Base-by-base conservation (phyloP, 192 early-diverging fungal species). In the Gigaspora rosea region DNA sequence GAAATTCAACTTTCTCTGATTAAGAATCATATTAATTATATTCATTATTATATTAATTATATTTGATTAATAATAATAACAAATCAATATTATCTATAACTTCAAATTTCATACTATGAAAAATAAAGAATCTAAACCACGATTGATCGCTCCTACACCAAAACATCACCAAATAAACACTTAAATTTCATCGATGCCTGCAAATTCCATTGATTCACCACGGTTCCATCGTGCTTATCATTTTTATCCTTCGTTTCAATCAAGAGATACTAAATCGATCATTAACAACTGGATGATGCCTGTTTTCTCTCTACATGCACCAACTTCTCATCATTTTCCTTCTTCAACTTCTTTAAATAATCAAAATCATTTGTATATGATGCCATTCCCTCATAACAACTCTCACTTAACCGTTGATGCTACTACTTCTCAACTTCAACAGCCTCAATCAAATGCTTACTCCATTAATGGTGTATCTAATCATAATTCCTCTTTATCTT, bases 221-320 rank as follows among this genome's bases (percentile, higher is more conserved):
- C 12, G 27, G 4, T 20, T 33, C 33, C 12, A n/a, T 33, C 59
- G 16, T 27, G 59, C 59, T 32, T 33, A 20, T 35, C 59, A 62
- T n/a, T 32, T 33, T 33, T 15, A n/a, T 32, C 33, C 41, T 41
- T 41, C 41, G 41, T 41, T 41, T 41, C 41, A 41, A 41, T 41
- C 41, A 41, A 0, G 41, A 41, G 41, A 41, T 41, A 41, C 41
- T 41, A 41, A 41, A 41, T 2, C 41, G 41, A 41, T 62, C 12
- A 35, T 62, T 12, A 20, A 62, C 33, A 62, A 62, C 22, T 62
- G 59, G 59, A 62, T 62, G 59, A 33, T 62, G 33, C 59, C 59
- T 2, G 33, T 62, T 35, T 62, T 62, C 11, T 62, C 59, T 32
- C 33, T 62, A 33, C 59, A 20, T 13, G 15, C 59, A 15, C 59